Percentiles rank a stretch among this genome's conserved stretches.
Evolutionary conservation across 306 rosid genomes (phyloP).

Genomic region (Medicago truncatula): DNA sequence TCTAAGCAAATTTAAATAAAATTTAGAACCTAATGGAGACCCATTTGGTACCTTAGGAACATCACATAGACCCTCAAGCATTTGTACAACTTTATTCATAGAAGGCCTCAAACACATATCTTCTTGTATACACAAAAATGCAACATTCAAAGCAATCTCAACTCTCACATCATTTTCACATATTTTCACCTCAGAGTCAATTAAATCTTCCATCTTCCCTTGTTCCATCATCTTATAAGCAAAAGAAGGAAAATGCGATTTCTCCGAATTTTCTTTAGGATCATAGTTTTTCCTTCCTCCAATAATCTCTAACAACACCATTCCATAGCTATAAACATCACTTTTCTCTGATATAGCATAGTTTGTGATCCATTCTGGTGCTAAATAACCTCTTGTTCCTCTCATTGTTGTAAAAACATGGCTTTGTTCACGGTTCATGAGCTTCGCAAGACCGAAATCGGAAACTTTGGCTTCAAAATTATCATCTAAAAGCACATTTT

Average conservation of each 20-base stretch:
- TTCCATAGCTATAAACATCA: constrained; percentile 89
- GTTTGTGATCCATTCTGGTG: constrained; percentile 95
- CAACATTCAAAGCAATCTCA: constrained; percentile 63
- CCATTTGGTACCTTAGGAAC: constrained; percentile 68
- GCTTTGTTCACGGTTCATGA: constrained; percentile 85
- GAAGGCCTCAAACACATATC: constrained; percentile 81
- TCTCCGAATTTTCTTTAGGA: constrained; percentile 62
- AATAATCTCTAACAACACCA: constrained; percentile 80
- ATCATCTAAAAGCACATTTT: constrained; percentile 84
- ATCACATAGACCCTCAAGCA: constrained; percentile 76
- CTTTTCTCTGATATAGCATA: constrained; percentile 94
- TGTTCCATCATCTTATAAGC: constrained; percentile 87
- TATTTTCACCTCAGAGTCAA: constrained; percentile 50
- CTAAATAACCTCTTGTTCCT: constrained; percentile 92
- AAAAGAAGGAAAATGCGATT: constrained; percentile 74
- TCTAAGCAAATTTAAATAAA: constrained; percentile 53
- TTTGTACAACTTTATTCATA: constrained; percentile 87
- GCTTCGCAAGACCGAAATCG: constrained; percentile 87
- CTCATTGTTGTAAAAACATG: constrained; percentile 92
- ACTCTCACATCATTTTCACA: constrained; percentile 55
- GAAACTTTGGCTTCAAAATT: constrained; percentile 82
- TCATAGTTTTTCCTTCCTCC: constrained; percentile 89
- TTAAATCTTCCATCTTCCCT: constrained; percentile 62
- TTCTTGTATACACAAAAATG: constrained; percentile 91
- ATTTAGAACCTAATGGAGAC: constrained; percentile 61